Conservation (phyloP, 140 eudicot species). For the Bidens hawaiensis region DNA sequence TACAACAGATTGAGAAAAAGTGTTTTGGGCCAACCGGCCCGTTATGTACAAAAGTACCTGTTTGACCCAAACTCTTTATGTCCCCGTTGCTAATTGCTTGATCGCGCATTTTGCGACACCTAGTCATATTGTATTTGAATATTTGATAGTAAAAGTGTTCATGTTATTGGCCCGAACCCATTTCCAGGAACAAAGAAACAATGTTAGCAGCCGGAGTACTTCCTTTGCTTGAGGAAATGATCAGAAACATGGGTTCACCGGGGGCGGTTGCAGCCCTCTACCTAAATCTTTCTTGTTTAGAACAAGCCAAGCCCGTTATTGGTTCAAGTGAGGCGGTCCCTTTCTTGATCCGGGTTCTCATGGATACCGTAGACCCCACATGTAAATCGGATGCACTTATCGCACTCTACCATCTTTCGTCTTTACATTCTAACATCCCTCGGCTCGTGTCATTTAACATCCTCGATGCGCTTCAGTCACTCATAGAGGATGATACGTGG, state of each 20-base stretch:
- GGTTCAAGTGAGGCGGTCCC: constrained; percentile 70
- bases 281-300: constrained; percentile 72
- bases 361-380: constrained; percentile 36
- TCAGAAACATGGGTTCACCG: constrained; percentile 32
- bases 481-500: constrained; percentile 47
- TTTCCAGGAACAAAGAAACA: constrained; percentile 85
- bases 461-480: constrained; percentile 45
- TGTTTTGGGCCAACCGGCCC: not conserved
- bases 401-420: constrained; percentile 74
- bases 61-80: not conserved
- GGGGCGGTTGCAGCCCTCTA: constrained; percentile 81
- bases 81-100: not conserved
- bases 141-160: not conserved
- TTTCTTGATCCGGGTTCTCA: constrained; percentile 55
- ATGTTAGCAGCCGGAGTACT: constrained; percentile 76
- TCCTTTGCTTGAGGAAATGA: constrained; percentile 55
- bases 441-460: constrained; percentile 58
- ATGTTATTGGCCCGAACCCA: not conserved
- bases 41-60: not conserved
- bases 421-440: constrained; percentile 53
- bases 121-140: not conserved
- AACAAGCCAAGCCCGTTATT: constrained; percentile 74
- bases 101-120: not conserved
- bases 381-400: constrained; percentile 79
- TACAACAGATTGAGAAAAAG: not conserved